Base-by-base conservation (phyloP, 2,329 filamentous ascomycete genomes). In the Penicillium sp. region DNA sequence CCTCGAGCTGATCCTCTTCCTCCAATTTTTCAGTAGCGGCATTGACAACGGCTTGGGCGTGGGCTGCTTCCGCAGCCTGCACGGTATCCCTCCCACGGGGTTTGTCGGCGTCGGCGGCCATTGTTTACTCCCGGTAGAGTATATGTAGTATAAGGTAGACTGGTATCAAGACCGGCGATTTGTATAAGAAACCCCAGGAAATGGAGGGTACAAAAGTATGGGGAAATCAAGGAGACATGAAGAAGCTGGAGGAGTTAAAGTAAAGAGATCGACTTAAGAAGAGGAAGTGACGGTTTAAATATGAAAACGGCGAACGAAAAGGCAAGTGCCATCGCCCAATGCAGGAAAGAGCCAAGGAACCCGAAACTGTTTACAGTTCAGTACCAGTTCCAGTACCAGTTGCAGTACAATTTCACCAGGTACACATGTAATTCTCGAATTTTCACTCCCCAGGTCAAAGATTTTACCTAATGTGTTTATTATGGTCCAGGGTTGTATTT, bases 1-100 rank as follows among this genome's bases (percentile, higher is more conserved):
- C 52, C 49, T 71, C 68, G 7, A 69, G 51, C 44, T 70, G 66
- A 40, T 62, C 55, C 10, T 58, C 53, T 10, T 50, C 42, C 32
- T 61, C 53, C 14, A 54, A 45, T 26, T 67, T 66, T 41, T 68
- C 67, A 32, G 55, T 59, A 16, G 52, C 47, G 5, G 49, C 46
- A 23, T 65, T 56, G 36, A 62, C 55, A 16, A 57, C 60, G 4
- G 58, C 61, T 47, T 72, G 69, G 7, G 60, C 62, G n/a, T 71
- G 66, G 11, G 69, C 73, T n/a, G 62, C 58, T 43, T 71, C 71
- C 4, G 69, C 71, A 29, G 67, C 60, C 27, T 64, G 64, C 11
- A 61, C 49, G 29, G 61, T 68, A 44, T 72, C 70, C 55, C 56
- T 23, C 55, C 16, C n/a, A 2, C 56, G 29, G 52, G 46, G 29